Conservation (phyloP, 106 monocot genomes). For the Acanthochlamys bracteata region DNA sequence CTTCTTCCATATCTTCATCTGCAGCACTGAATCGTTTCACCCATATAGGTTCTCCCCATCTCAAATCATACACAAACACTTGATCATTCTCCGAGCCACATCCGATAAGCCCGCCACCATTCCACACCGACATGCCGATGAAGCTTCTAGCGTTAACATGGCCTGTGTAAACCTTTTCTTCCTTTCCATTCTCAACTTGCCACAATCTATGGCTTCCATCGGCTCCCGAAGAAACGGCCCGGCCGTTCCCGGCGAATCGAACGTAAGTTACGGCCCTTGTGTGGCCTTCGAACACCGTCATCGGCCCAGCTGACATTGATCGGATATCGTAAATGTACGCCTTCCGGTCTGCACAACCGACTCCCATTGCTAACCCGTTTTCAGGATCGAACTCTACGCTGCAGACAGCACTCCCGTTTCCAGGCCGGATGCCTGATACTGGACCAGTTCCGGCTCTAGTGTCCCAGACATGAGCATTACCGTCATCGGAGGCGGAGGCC, state of each 20-base stretch:
- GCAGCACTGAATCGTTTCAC: conserved; percentile 22
- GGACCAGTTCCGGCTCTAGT: conserved; percentile 8
- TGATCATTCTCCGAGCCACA: conserved; percentile 81
- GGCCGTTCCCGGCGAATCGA: conserved; percentile 34
- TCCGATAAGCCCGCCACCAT: conserved; percentile 41
- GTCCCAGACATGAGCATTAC: conserved; percentile 70
- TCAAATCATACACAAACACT: conserved; percentile 70
- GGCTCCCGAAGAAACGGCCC: conserved; percentile 53
- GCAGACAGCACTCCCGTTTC: conserved; percentile 31
- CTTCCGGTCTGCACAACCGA: conserved; percentile 53
- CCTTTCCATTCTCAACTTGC: conserved; percentile 20
- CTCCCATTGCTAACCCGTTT: conserved; percentile 18
- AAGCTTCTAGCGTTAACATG: conserved; percentile 62
- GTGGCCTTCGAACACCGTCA: conserved; percentile 39
- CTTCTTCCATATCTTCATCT: neutral
- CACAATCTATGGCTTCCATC: conserved; percentile 69
- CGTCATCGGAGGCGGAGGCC: conserved; percentile 74
- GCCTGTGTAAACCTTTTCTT: conserved; percentile 47
- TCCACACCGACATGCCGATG: conserved; percentile 65
- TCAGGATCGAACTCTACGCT: conserved; percentile 64
- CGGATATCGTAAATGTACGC: conserved; percentile 75
- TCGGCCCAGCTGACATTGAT: conserved; percentile 21
- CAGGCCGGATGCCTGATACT: conserved; percentile 7
- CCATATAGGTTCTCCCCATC: conserved; percentile 87
- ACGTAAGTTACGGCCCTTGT: conserved; percentile 63